Percentiles rank a stretch among this genome's conserved stretches.
phyloP scores from a whole-genome alignment of 1,284 basidiomycete genomes.

The Marasmius tenuissimus region DNA sequence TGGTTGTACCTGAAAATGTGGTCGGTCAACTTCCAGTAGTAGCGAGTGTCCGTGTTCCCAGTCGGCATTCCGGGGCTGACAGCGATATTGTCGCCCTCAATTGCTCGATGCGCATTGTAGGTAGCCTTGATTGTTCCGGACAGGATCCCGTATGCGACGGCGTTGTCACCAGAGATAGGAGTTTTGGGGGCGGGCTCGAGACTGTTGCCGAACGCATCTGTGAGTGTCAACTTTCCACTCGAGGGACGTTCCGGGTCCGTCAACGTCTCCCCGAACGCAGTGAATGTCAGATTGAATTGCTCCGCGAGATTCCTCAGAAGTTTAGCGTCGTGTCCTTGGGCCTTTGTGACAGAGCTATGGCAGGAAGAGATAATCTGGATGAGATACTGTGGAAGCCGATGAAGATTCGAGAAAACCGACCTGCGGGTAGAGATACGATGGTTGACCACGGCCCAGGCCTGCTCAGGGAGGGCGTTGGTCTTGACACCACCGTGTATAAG shows the following conservation, averaged over 20 bases:
- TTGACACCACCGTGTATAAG: slow-evolving; percentile 58
- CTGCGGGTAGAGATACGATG: slow-evolving; percentile 53
- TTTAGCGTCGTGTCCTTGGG: slow-evolving; percentile 24
- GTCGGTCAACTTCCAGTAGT: slow-evolving; percentile 44
- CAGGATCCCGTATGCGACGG: slow-evolving; percentile 46
- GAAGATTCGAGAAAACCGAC: slow-evolving; percentile 18
- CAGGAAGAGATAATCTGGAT: background rate
- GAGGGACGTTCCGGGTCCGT: slow-evolving; percentile 22
- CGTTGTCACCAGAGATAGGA: slow-evolving; percentile 31
- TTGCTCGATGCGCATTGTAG: slow-evolving; percentile 21
- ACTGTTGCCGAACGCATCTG: slow-evolving; percentile 38
- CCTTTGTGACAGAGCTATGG: slow-evolving; percentile 24
- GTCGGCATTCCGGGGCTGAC: slow-evolving; percentile 35
- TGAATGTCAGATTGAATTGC: slow-evolving; percentile 37
- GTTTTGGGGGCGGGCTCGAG: slow-evolving; percentile 58
- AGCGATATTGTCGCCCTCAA: slow-evolving; percentile 27
- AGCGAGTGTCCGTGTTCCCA: slow-evolving; percentile 39
- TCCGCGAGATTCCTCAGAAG: slow-evolving; percentile 34
- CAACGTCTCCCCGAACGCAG: slow-evolving; percentile 37
- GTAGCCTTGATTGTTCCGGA: slow-evolving; percentile 49
- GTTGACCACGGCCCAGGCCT: slow-evolving; percentile 54
- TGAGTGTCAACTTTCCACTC: slow-evolving; percentile 22
- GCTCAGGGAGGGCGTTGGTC: slow-evolving; percentile 61
- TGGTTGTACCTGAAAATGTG: slow-evolving; percentile 51
- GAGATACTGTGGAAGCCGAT: background rate